Evolutionary conservation across 352 stramenopile species (phyloP), one percentile per base, ranked within the genome.

Genomic region (Pythium utonaiense): DNA sequence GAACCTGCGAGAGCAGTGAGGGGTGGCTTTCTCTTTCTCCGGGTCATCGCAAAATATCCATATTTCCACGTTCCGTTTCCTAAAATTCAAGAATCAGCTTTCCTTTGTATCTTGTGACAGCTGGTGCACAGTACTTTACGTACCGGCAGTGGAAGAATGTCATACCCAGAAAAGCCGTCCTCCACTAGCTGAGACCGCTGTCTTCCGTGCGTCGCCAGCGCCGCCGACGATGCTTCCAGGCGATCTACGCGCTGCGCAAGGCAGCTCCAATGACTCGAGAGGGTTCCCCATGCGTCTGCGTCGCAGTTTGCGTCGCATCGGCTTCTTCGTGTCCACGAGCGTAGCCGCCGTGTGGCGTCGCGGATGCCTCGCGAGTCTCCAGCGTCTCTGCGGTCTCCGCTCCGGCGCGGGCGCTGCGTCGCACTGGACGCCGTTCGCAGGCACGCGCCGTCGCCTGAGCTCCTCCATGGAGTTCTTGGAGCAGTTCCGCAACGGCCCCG

Each of bases 401-500:
- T 17, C 30, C 17, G 24, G 12, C 33, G 28, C 36, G 7, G 13
- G 36, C 36, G 36, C 36, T 44, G 36, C 36, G 16, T 22, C 36
- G 16, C 51, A 62, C 22, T 67, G 60, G 53, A 48, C 52, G 27
- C 52, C 60, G 9, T 38, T 61, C 36, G 44, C 48, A 31, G 60
- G 49, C 41, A 55, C 60, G 24, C 50, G 60, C 6, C 56, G 56
- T 17, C 53, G 48, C 1, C 40, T 66, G 6, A 66, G 57, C 25
- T 62, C 60, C 31, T 66, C 77, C 16, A 63, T 90, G 56, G 79
- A 76, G 54, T 77, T 91, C 53, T 69, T 93, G 31, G 78, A 90
- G 55, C 80, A 86, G 55, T 91, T 90, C 60, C 76, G 78, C 13
- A 78, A 82, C 6, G 83, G 80, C 0, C 83, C 83, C 0, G 81